A percentile compares a stretch with the other conserved stretches of the same genome.
Conservation (phyloP, 805 yeast species). For the Tanozyma kutaoensis region DNA sequence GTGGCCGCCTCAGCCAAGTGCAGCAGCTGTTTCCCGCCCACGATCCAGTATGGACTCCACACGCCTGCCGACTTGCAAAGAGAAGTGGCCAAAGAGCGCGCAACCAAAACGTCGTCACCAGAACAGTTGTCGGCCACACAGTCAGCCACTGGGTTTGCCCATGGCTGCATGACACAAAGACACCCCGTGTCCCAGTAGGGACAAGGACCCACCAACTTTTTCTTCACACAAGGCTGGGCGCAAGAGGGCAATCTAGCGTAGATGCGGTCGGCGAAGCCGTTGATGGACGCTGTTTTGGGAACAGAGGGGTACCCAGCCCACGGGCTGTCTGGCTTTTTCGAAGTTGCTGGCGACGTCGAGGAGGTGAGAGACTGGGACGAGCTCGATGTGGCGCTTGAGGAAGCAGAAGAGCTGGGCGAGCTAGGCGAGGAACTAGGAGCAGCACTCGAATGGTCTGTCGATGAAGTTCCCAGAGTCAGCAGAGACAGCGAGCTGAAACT, state of each 20-base stretch:
- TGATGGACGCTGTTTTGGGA: slow-evolving; percentile 25
- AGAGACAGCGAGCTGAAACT: no score
- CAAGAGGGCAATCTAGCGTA: slow-evolving; percentile 19
- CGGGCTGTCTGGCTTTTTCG: no score
- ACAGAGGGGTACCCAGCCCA: slow-evolving; percentile 21
- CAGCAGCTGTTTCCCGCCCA: slow-evolving; percentile 11
- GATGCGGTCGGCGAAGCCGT: slow-evolving; percentile 27
- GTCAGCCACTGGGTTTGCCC: slow-evolving; percentile 18
- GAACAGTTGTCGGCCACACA: slow-evolving; percentile 14
- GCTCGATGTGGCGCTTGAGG: no score
- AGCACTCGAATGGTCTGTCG: no score
- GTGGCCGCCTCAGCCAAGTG: slow-evolving; percentile 13
- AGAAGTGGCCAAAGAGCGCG: slow-evolving; percentile 17
- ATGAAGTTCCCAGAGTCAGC: no score
- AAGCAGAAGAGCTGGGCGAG: no score
- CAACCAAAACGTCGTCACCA: slow-evolving; percentile 16
- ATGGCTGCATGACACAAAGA: slow-evolving; percentile 27
- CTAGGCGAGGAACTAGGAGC: no score
- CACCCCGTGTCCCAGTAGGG: slow-evolving; percentile 36
- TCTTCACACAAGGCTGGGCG: slow-evolving; percentile 20
- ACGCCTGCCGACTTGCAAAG: slow-evolving; percentile 22
- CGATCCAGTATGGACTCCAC: slow-evolving; percentile 19
- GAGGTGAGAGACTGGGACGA: no score
- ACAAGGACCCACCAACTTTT: slow-evolving; percentile 24
- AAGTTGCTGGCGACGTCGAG: no score